Base-by-base conservation (phyloP, 2,329 filamentous ascomycete genomes). In the Bimuria novae-zelandiae region DNA sequence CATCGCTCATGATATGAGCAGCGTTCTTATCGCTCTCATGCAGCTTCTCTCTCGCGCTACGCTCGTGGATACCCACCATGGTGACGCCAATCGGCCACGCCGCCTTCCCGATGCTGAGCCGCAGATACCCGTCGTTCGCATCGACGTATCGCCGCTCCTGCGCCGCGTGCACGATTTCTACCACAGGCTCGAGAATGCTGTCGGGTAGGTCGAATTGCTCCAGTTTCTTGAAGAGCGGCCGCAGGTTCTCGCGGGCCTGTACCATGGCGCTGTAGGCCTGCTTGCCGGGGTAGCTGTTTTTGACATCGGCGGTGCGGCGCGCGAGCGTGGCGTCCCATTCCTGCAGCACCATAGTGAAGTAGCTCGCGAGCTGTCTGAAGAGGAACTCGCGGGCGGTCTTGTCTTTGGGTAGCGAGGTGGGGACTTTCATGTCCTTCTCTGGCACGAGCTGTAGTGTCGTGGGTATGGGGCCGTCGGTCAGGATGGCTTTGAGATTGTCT, bases 51-150 rank as follows among this genome's bases (percentile, higher is more conserved):
- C 94, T 85, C 17, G 94, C 93, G 62, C 89, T 94, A 69, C 94
- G 86, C 80, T 97, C 94, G 83, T 99, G 94, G 65, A 99, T 99
- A 80, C 94, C 94, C 68, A 99, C 94, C 94, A 97, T 99, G 73
- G 94, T 99, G 33, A 99, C 94, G 76, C 94, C 94, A 68, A 99
- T 99, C 21, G 94, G 94, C 94, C 94, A 99, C 14, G 94, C 94
- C 62, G 92, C 92, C 78, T 96, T 96, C 60, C 92, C 92, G 68
- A 99, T 99, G 72, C 90, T 96, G 49, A 99, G 80, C 48, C 90
- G 83, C 55, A 99, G 79, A 74, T 99, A 99, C 0, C 91, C 92
- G 72, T 99, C 90, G 71, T 97, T 97, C 29, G 94, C 94, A 75
- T 97, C 90, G 41, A 99, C 93, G 70, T 99, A 99, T 58, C 90